phyloP scores from a whole-genome alignment of 169 alveolate species.

The Plasmodium berghei region DNA sequence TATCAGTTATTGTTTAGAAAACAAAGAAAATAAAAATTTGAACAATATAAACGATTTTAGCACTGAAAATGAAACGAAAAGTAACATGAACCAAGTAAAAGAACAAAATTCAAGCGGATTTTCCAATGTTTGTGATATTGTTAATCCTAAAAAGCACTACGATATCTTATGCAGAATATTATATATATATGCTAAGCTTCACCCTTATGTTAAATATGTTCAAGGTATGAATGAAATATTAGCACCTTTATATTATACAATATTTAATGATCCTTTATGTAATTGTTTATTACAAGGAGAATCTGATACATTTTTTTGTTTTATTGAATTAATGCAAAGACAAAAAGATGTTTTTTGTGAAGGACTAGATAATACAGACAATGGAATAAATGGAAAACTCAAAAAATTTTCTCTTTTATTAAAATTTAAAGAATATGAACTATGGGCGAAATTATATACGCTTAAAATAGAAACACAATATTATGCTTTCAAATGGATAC shows the following conservation, averaged over 20 bases:
- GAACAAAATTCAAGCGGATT: slow-evolving; percentile 2
- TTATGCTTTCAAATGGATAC: slow-evolving; percentile 84
- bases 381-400: slow-evolving; percentile 78
- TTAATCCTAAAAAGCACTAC: slow-evolving; percentile 69
- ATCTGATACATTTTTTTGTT: slow-evolving; percentile 91
- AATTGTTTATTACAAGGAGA: slow-evolving; percentile 84
- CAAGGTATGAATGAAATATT: slow-evolving; percentile 93
- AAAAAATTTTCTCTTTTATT: slow-evolving; percentile 73
- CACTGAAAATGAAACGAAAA: neutral
- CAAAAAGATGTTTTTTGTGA: slow-evolving; percentile 86
- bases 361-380: slow-evolving; percentile 79
- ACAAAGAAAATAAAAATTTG: neutral
- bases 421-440: slow-evolving; percentile 70
- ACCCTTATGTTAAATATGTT: slow-evolving; percentile 88
- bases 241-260: slow-evolving; percentile 86
- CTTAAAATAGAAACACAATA: slow-evolving; percentile 79
- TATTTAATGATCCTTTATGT: slow-evolving; percentile 79
- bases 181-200: slow-evolving; percentile 86
- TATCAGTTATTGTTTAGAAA: neutral
- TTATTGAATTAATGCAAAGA: slow-evolving; percentile 88
- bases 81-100: neutral
- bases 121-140: slow-evolving; percentile 60
- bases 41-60: neutral
- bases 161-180: slow-evolving; percentile 85
- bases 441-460: slow-evolving; percentile 59